Evolutionary conservation across 352 stramenopile genomes (phyloP), one percentile per base, ranked within the genome.

Genomic region (Hyphochytrium catenoides): DNA sequence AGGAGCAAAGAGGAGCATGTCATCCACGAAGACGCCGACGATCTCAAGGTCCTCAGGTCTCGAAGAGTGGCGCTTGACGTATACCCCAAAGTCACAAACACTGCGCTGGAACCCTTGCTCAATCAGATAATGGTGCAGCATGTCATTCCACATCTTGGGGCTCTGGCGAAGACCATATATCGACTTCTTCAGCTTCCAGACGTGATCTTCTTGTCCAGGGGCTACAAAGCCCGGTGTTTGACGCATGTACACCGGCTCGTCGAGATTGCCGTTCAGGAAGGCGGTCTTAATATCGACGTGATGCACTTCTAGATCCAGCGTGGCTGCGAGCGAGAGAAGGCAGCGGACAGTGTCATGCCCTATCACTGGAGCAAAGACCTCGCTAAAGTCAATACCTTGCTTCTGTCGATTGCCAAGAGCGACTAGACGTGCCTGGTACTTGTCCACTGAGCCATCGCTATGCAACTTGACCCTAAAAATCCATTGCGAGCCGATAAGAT

Each of bases 381-480:
- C 33, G 0, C 47, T 52, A 36, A 50, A 63, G 33, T 63, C 51
- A 1, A 48, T 34, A 6, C 46, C 46, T 26, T 26, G 50, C 8
- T 47, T 20, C 35, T 58, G 51, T 24, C 30, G 42, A 18, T 55
- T 37, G 16, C 46, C 46, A 21, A 46, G 52, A 2, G 40, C 41
- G 2, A 60, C 51, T n/a, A 63, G 21, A 0, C 51, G 25, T 15
- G 48, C 46, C 37, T 54, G 52, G 48, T 47, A 63, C 19, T 57
- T 57, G 35, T 57, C 36, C 8, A 62, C 16, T 0, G 15, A 47
- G 0, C 40, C 51, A 25, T 57, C 31, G 15, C 31, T 35, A 11
- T 60, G 51, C 9, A 34, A 43, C 36, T 54, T 57, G 29, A 54
- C 52, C 32, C 57, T 56, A 46, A 62, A 61, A 0, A 57, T 37